Evolutionary conservation across 1,284 basidiomycete species (phyloP).

Genomic region (Boletus subluridellus): DNA sequence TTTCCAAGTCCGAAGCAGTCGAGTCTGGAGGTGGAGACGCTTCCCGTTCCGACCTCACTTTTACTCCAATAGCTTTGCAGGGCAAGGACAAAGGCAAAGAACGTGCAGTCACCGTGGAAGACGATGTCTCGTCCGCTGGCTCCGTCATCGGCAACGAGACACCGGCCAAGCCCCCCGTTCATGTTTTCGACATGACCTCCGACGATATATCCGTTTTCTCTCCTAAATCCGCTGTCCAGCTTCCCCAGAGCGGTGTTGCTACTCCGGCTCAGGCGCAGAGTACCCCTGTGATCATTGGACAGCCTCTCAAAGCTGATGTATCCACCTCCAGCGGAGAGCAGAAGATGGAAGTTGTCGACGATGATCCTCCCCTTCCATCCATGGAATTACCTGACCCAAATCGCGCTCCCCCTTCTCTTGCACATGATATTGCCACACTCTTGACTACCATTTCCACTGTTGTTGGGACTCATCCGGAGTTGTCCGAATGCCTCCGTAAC

Average conservation of each 20-base stretch:
- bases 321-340: constrained; percentile 15
- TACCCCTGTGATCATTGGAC: constrained; percentile 30
- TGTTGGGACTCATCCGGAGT: constrained; percentile 62
- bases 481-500: constrained; percentile 61
- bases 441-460: constrained; percentile 52
- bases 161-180: constrained; percentile 57
- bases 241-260: constrained; percentile 16
- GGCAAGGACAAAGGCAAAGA: constrained; percentile 53
- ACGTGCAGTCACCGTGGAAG: constrained; percentile 36
- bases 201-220: constrained; percentile 34
- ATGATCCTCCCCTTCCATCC: constrained; percentile 57
- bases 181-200: constrained; percentile 47
- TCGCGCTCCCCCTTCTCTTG: constrained; percentile 45
- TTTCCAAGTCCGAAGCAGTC: constrained; percentile 24
- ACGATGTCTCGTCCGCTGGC: constrained; percentile 51
- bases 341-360: constrained; percentile 19
- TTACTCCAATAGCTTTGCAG: constrained; percentile 12
- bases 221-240: constrained; percentile 13
- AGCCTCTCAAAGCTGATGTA: constrained; percentile 19
- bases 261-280: constrained; percentile 37
- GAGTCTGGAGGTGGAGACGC: constrained; percentile 12
- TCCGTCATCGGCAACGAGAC: constrained; percentile 54
- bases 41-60: constrained; percentile 26
- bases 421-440: constrained; percentile 59
- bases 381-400: constrained; percentile 36